Base-by-base conservation (phyloP, 345 rosid species). In the Gossypium arboreum region DNA sequence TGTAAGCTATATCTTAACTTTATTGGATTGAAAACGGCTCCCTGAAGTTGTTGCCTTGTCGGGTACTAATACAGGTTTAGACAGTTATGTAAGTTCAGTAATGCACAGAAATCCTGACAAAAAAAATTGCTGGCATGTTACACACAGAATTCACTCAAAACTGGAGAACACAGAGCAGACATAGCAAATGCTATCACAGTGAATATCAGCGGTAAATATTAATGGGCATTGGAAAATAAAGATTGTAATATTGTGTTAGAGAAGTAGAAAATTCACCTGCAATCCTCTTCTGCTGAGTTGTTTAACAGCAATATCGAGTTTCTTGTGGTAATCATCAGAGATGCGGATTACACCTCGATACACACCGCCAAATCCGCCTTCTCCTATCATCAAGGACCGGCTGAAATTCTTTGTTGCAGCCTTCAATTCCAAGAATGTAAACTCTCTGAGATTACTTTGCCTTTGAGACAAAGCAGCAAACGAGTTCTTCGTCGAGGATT, bases 321-420 rank as follows among this genome's bases (percentile, higher is more conserved):
- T 95, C 78, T 84, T 89, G 60, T 80, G 85, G 15, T 84, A 48
- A 77, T 87, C 93, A 41, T 87, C 86, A 0, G 77, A 74, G 85
- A 88, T 89, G 29, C 85, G 87, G 68, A 90, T 90, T 7, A 88
- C 80, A 34, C 94, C 98, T 55, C 83, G 84, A 73, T 85, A 93
- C 10, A 95, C 99, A 57, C 96, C 89, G 41, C 98, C 98, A 52
- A 95, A 95, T 25, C 99, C 97, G 68, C 99, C 98, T 81, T 95
- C 99, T 67, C 99, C 96, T 50, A 95, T 77, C 97, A 95, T 90
- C 73, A 95, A 83, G 44, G 99, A 90, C 7, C 98, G 92, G 82
- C 89, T 89, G 81, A 95, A 95, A 75, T 87, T 91, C 88, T 95
- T 92, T 0, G 99, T 95, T 57, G 97, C 96, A 9, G 85, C 71